These are phyloP conservation scores for Scleroderma bovista DNA, from an alignment of 768 basidiomycete species.

Conservation along the genomic window DNA sequence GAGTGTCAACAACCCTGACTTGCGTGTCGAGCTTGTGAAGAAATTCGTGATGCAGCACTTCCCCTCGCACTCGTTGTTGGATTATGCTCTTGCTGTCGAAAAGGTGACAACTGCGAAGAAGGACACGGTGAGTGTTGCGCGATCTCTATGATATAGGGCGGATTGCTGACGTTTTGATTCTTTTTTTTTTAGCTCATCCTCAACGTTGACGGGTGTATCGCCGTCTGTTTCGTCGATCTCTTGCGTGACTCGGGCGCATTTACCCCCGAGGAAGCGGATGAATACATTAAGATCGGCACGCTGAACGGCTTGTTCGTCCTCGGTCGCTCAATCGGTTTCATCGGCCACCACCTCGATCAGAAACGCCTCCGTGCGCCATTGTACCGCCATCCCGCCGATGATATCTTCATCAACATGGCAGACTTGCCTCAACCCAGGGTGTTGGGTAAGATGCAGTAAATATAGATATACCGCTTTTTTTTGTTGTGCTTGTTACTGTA, in stretches of 20 bases:
- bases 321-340: conserved; percentile 96
- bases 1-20: conserved; percentile 93
- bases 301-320: conserved; percentile 97
- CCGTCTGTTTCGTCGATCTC: conserved; percentile 94
- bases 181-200: conserved; percentile 65
- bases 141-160: background rate
- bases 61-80: conserved; percentile 88
- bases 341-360: conserved; percentile 95
- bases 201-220: conserved; percentile 95
- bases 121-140: conserved; percentile 58
- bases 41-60: conserved; percentile 95
- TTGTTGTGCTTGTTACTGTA: no score
- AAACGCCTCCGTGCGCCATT: conserved; percentile 89
- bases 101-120: conserved; percentile 98
- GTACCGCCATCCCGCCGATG: conserved; percentile 93
- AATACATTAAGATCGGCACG: conserved; percentile 96
- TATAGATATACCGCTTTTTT: background rate
- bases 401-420: conserved; percentile 94
- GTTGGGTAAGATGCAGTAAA: conserved; percentile 38
- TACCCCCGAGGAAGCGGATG: conserved; percentile 91
- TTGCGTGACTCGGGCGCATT: conserved; percentile 91
- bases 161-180: background rate
- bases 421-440: conserved; percentile 80
- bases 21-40: conserved; percentile 90
- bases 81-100: conserved; percentile 95